A percentile compares a stretch with the other conserved stretches of the same genome.
Evolutionary conservation across 2,329 filamentous ascomycete species (phyloP).

Genomic region (Colletotrichum kahawae): DNA sequence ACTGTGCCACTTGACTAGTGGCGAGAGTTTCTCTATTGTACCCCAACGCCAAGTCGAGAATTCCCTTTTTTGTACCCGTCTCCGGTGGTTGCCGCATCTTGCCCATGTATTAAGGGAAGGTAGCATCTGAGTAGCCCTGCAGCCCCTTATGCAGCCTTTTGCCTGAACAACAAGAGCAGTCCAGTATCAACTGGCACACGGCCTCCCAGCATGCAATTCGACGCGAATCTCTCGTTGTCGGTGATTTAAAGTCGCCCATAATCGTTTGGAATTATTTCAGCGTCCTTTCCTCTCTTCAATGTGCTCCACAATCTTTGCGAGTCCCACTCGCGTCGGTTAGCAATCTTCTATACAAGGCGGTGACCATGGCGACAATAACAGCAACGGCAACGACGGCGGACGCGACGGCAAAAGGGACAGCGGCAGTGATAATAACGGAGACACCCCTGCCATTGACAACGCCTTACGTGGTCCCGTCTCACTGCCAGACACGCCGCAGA

Average conservation of each 20-base stretch:
- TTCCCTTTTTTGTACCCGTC: neutral
- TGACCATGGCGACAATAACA: neutral
- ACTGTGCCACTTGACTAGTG: neutral
- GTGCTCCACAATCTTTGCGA: neutral
- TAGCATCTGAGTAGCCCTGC: neutral
- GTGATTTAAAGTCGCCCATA: no score
- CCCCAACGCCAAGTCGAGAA: neutral
- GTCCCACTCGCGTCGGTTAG: neutral
- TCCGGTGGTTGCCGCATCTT: rapidly evolving
- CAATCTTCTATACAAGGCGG: neutral
- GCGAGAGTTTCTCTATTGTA: neutral
- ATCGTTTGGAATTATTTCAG: no score
- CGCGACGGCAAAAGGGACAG: no score
- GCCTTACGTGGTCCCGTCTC: no score
- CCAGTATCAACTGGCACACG: neutral
- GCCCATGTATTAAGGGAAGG: neutral
- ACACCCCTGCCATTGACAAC: no score
- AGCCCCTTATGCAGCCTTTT: neutral
- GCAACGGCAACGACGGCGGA: neutral
- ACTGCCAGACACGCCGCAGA: no score
- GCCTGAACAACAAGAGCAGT: neutral
- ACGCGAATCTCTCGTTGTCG: neutral
- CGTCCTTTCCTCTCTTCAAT: neutral
- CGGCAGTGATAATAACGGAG: no score
- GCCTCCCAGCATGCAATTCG: rapidly evolving